Base-by-base conservation (phyloP, 192 early-diverging fungal species). In the Entophlyctis helioformis region DNA sequence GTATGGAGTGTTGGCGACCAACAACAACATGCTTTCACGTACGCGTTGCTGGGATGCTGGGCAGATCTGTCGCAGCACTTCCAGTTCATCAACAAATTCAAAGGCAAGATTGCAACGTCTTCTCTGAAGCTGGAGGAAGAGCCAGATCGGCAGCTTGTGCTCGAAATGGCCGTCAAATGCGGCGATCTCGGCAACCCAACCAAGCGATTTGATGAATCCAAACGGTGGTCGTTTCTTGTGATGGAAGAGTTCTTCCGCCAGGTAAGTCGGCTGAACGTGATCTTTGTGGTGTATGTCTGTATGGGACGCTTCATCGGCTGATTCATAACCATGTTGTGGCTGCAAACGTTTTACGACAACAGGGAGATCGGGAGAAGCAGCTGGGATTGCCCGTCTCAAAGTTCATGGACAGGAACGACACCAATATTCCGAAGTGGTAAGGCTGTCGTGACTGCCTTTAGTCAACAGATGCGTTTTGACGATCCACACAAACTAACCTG, bases 231-330 rank as follows among this genome's bases (percentile, higher is more conserved):
- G 5, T 59, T 56, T 33, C 43, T 44, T 39, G 65, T 78, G 18
- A 72, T 78, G 72, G 64, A 76, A 40, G 74, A 76, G 41, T 76
- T 76, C 42, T 76, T 71, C 53, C 32, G 60, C 19, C 71, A 73
- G 54, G 69, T 70, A 48, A 46, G 40, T n/a, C 22, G 15, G 0
- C 1, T 38, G 10, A n/a, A 25, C 5, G 10, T 36, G 0, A 25
- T 18, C 26, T 25, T 19, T 9, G 26, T 43, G 33, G 24, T 33
- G 19, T 23, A 8, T 2, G 23, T 44, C 40, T n/a, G n/a, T n/a
- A n/a, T n/a, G n/a, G 6, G 32, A 8, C 20, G 35, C n/a, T 19
- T 11, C 10, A 44, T 46, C 3, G 11, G 10, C 37, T 32, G 36
- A 37, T 9, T n/a, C 34, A 19, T 41, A 12, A 16, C n/a, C 34